Evolutionary conservation across 306 rosid species (phyloP).

Genomic region (Biancaea sappan): DNA sequence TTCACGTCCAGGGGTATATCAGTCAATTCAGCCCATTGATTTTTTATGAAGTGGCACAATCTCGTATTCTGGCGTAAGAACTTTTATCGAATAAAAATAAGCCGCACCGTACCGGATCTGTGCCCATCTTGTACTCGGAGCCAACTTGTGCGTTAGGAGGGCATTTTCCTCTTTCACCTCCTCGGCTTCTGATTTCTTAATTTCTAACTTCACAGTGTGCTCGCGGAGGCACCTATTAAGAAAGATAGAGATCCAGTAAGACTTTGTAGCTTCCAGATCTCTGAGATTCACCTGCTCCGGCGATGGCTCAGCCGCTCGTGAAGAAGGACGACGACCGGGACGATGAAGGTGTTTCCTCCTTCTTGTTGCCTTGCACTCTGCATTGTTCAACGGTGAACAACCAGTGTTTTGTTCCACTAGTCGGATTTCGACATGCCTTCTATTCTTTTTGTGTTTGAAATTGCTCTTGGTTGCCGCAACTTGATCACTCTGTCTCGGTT

Average conservation of each 20-base stretch:
- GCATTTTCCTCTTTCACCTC: conserved; percentile 24
- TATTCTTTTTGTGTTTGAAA: neutral
- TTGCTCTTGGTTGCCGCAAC: conserved; percentile 11
- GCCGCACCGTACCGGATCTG: neutral
- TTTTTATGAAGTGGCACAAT: neutral
- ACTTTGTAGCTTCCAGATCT: conserved; percentile 50
- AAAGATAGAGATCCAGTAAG: neutral
- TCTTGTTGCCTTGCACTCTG: neutral
- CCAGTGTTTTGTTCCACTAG: neutral
- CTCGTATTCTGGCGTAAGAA: neutral
- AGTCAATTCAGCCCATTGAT: neutral
- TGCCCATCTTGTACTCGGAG: neutral
- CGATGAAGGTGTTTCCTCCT: conserved; percentile 72
- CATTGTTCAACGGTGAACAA: neutral
- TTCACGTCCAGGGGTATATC: neutral
- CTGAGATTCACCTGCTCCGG: conserved; percentile 36
- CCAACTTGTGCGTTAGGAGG: conserved; percentile 18
- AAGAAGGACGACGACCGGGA: conserved; percentile 99
- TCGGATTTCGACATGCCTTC: conserved; percentile 38
- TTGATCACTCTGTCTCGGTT: conserved; percentile 37
- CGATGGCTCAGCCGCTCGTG: conserved; percentile 90
- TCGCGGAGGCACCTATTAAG: conserved; percentile 35
- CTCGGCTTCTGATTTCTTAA: neutral
- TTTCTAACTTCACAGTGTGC: conserved; percentile 31
- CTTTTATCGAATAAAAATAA: neutral